Evolutionary conservation across 768 basidiomycete species (phyloP), one percentile per base, ranked within the genome.

Genomic region (Asterophora lycoperdoides): DNA sequence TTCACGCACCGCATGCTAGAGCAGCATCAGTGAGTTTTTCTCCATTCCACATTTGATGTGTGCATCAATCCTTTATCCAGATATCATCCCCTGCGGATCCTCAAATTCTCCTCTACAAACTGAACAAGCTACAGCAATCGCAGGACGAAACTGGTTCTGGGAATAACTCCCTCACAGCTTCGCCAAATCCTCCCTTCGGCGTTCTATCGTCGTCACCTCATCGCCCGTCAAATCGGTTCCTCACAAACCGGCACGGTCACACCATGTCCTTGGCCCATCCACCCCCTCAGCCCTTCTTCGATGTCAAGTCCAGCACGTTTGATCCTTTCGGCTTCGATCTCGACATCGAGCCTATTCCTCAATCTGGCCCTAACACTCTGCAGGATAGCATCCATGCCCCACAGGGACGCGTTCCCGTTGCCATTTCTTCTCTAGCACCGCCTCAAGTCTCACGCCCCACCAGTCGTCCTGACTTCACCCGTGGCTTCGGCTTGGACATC

Each of bases 31-130:
- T 92, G 64, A 56, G 83, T 80, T 57, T 46, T 56, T 40, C 49
- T 34, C 51, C 40, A 58, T 45, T 53, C 44, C 52, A 55, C 57
- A 15, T 54, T 49, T 35, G 42, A 54, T 58, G 60, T 61, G 57
- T 65, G 58, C 57, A 20, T 23, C n/a, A 29, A n/a, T 35, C 18
- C 42, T 50, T 42, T 38, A 9, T 18, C 29, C 29, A 93, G 90
- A 88, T 92, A 67, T 92, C 90, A 1, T 91, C 89, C n/a, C 89
- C 90, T 23, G 89, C 89, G 4, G 90, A 92, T 61, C 89, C 90
- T 23, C 85, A 86, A 15, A 66, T 93, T 18, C 72, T 93, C 15
- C 76, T 81, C 55, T 90, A 86, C 69, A 91, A 89, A 64, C 72
- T 92, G 37, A 89, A 89, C 68, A 89, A 89, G 66, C 72, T 93